These are phyloP conservation scores for Blastocystis sp. DNA, from an alignment of 352 stramenopile genomes.

Conservation along the genomic window DNA sequence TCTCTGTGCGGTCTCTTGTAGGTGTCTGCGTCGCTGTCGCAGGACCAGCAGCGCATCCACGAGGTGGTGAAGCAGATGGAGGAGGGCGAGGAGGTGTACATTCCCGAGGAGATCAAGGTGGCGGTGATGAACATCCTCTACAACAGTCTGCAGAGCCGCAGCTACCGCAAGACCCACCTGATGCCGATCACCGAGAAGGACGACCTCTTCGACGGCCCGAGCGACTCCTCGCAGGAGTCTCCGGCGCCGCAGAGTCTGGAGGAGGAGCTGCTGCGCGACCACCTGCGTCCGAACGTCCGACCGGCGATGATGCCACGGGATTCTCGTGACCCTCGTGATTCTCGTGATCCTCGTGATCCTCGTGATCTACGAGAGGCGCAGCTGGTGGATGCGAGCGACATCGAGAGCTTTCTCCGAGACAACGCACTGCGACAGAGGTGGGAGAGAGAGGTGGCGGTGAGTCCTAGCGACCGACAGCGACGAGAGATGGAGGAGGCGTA, in stretches of 20 bases:
- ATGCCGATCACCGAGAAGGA: background rate
- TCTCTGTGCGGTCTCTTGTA: background rate
- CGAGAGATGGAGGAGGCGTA: no score
- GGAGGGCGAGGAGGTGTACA: slow-evolving; percentile 17
- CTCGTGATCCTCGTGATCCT: background rate
- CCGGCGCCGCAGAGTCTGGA: no score
- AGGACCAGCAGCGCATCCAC: slow-evolving; percentile 11
- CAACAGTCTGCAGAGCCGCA: background rate
- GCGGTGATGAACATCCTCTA: slow-evolving; percentile 12
- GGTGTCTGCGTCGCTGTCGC: background rate
- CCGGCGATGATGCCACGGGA: no score
- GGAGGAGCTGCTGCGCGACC: no score
- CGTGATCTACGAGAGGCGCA: background rate
- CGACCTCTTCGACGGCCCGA: background rate
- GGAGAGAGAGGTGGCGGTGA: no score
- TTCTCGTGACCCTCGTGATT: background rate
- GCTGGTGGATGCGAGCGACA: no score
- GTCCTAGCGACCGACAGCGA: no score
- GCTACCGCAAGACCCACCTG: background rate
- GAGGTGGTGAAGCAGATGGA: background rate
- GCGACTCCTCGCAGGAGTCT: background rate
- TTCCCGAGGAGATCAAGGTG: slow-evolving; percentile 26
- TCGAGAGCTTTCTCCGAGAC: no score
- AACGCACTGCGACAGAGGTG: no score
- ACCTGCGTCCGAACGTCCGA: no score